These are phyloP conservation scores for Alternaria longipes DNA, from an alignment of 2,329 filamentous ascomycete genomes.

Conservation along the genomic window DNA sequence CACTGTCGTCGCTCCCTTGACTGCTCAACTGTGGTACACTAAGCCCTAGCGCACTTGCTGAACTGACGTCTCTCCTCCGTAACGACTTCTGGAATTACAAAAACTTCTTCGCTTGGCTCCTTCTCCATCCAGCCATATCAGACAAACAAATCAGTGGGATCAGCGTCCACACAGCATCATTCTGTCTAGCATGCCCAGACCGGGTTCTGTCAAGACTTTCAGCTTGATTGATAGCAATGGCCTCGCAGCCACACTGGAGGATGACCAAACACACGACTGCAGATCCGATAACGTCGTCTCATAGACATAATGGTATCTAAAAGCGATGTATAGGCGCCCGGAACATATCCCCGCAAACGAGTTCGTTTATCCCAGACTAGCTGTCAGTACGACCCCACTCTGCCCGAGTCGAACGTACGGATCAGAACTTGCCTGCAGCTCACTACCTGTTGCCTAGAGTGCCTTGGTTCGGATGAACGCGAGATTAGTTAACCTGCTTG, in stretches of 20 bases:
- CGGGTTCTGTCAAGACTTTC: neutral
- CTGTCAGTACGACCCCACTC: conserved; percentile 10
- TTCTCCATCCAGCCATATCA: neutral
- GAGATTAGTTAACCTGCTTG: neutral
- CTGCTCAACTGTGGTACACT: conserved; percentile 9
- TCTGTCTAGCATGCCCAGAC: neutral
- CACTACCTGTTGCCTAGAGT: neutral
- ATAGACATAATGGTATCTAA: neutral
- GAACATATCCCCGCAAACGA: conserved; percentile 12
- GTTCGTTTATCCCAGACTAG: conserved; percentile 1
- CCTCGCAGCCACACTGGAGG: neutral
- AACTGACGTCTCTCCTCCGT: neutral
- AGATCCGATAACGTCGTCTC: neutral
- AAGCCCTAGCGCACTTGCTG: conserved; percentile 4
- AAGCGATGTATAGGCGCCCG: conserved; percentile 10
- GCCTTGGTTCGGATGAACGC: neutral
- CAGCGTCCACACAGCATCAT: neutral
- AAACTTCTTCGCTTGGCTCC: neutral
- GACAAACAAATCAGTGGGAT: neutral
- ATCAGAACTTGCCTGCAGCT: neutral
- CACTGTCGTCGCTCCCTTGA: conserved; percentile 5
- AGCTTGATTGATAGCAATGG: neutral
- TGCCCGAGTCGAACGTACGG: conserved; percentile 1
- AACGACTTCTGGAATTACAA: neutral
- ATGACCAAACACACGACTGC: neutral